A percentile compares a stretch with the other conserved stretches of the same genome.
Conservation (phyloP, 306 rosid species). For the Vicia faba region DNA sequence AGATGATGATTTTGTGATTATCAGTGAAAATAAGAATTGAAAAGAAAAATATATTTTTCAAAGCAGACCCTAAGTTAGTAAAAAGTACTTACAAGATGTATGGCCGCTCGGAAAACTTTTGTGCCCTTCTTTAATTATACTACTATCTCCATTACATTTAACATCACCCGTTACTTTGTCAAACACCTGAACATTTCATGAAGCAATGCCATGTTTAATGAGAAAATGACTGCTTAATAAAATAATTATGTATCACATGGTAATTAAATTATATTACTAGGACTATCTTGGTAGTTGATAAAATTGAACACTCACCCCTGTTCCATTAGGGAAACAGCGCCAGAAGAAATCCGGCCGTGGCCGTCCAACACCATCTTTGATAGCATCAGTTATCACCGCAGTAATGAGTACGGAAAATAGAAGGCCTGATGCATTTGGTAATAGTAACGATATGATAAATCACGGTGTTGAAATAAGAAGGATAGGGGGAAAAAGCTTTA, state of each 20-base stretch:
- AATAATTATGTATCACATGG: conserved; percentile 28
- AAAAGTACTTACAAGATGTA: conserved; percentile 74
- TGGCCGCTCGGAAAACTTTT: conserved; percentile 99
- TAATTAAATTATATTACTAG: conserved; percentile 24
- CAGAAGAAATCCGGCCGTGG: conserved; percentile 98
- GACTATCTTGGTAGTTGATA: conserved; percentile 7
- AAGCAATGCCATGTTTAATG: conserved; percentile 30
- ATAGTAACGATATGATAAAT: conserved; percentile 9
- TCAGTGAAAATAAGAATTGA: conserved; percentile 1
- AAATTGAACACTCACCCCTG: conserved; percentile 56
- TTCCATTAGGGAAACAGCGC: conserved; percentile 96
- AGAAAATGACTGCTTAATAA: conserved; percentile 23
- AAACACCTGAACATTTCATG: conserved; percentile 61
- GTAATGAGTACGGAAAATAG: conserved; percentile 77
- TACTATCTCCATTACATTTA: conserved; percentile 63
- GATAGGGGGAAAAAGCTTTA: neutral
- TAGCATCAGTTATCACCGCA: conserved; percentile 86
- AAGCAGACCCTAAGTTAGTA: conserved; percentile 22
- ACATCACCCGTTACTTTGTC: conserved; percentile 59
- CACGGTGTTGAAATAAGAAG: conserved; percentile 10
- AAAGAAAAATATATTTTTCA: neutral
- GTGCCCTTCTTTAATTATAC: conserved; percentile 85
- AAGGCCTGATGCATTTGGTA: conserved; percentile 65
- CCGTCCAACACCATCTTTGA: conserved; percentile 89
- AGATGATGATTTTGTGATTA: neutral